A percentile compares a stretch with the other conserved stretches of the same genome.
phyloP scores from a whole-genome alignment of 192 early-diverging fungal genomes.

The Coemansia sp. region DNA sequence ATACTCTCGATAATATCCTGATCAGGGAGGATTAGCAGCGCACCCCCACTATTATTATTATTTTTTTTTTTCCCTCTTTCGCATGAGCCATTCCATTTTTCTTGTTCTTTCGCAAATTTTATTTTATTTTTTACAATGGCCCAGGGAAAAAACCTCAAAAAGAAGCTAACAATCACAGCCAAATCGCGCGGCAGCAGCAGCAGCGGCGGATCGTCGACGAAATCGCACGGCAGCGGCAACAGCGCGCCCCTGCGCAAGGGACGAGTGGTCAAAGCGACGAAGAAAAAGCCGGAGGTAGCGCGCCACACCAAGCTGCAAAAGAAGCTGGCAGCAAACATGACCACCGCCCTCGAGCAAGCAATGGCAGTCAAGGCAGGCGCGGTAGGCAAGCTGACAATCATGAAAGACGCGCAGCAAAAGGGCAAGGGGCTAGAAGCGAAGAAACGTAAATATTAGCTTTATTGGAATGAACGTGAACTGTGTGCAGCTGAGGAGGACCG shows the following conservation, averaged over 20 bases:
- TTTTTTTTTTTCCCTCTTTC: not conserved
- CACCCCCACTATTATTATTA: too few relatives aligned
- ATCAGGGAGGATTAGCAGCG: too few relatives aligned
- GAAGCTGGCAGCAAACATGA: slow-evolving; percentile 43
- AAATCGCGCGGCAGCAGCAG: slow-evolving; percentile 6
- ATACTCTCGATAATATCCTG: too few relatives aligned
- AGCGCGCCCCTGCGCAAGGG: slow-evolving; percentile 26
- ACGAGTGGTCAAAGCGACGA: slow-evolving; percentile 37
- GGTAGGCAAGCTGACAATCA: slow-evolving; percentile 69
- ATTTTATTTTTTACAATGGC: slow-evolving; percentile 19
- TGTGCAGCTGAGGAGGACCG: slow-evolving; percentile 40
- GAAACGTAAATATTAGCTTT: slow-evolving; percentile 46
- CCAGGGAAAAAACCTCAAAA: slow-evolving; percentile 38
- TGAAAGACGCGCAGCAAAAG: slow-evolving; percentile 57
- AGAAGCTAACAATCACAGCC: slow-evolving; percentile 31
- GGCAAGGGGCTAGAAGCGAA: slow-evolving; percentile 52
- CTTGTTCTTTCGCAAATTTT: not conserved
- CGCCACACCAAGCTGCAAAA: slow-evolving; percentile 39
- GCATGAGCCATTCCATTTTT: too few relatives aligned
- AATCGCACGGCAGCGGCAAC: not conserved
- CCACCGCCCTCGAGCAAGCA: slow-evolving; percentile 41
- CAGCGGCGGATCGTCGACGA: not conserved
- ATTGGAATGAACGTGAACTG: slow-evolving; percentile 33
- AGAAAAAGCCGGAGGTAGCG: slow-evolving; percentile 19
- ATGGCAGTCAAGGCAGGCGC: slow-evolving; percentile 68